These are phyloP conservation scores for Phialophora verrucosa DNA, from an alignment of 2,329 filamentous ascomycete species.

Conservation along the genomic window DNA sequence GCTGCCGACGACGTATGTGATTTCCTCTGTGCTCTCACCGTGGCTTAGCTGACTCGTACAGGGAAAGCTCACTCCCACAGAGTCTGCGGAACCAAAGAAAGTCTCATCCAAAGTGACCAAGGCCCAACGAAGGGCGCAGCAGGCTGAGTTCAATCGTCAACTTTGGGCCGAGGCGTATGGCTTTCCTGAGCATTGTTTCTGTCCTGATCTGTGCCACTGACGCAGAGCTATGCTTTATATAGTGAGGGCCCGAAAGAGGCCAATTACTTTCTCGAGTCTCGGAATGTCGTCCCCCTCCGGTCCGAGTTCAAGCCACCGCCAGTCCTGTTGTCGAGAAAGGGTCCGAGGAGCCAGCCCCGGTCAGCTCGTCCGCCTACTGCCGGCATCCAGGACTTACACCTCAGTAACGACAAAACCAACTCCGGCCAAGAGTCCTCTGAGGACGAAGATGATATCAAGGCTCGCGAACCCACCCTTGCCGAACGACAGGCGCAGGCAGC, in stretches of 20 bases:
- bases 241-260: constrained; percentile 74
- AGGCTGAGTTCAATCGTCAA: constrained; percentile 81
- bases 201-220: constrained; percentile 2
- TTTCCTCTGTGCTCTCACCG: neutral
- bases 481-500: constrained; percentile 79
- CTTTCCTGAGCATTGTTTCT: neutral
- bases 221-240: constrained; percentile 11
- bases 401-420: constrained; percentile 53
- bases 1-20: constrained; percentile 64
- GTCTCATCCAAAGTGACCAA: constrained; percentile 66
- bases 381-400: constrained; percentile 38
- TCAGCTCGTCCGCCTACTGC: constrained; percentile 28
- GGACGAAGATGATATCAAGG: constrained; percentile 65
- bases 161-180: constrained; percentile 87
- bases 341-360: constrained; percentile 36
- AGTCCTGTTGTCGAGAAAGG: constrained; percentile 81
- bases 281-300: constrained; percentile 64
- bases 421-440: constrained; percentile 56
- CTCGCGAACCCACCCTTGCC: constrained; percentile 70
- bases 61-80: constrained; percentile 44
- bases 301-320: constrained; percentile 79
- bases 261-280: constrained; percentile 75
- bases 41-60: constrained; percentile 23
- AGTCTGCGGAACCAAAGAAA: constrained; percentile 50
- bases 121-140: constrained; percentile 76